Conservation (phyloP, 305 asterid genomes). For the Petunia hybrid region DNA sequence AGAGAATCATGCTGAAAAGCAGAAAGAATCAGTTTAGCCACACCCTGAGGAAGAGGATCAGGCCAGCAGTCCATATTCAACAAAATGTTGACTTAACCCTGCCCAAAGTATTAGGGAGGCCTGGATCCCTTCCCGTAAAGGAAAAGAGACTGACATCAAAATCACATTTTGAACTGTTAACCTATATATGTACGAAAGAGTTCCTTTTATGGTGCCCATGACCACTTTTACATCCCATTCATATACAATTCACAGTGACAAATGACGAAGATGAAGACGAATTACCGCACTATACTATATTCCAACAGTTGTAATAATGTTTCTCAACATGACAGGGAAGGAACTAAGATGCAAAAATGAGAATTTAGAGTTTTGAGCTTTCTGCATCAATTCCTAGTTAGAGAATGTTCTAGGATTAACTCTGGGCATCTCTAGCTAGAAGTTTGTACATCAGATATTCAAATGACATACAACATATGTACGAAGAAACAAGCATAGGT, state of each 20-base stretch:
- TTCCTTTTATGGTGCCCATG: neutral
- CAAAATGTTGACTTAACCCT: neutral
- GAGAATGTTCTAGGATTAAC: neutral
- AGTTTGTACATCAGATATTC: neutral
- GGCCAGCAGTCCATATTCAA: neutral
- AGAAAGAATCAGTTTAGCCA: neutral
- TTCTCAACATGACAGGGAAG: neutral
- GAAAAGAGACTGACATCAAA: neutral
- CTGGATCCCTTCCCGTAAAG: neutral
- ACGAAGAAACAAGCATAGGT: neutral
- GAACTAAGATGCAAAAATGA: neutral
- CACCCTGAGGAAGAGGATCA: neutral
- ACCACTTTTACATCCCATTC: neutral
- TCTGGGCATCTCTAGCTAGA: neutral
- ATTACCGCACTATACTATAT: neutral
- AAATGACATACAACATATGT: neutral
- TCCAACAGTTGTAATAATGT: neutral
- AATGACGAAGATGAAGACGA: neutral
- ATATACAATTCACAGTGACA: too few relatives aligned
- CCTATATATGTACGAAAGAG: neutral
- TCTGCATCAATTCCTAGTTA: neutral
- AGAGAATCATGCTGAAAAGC: slow-evolving; percentile 68
- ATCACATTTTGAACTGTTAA: neutral
- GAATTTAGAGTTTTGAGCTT: neutral
- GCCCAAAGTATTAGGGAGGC: neutral